Base-by-base conservation (phyloP, 768 basidiomycete species). In the Pulveroboletus sp. region DNA sequence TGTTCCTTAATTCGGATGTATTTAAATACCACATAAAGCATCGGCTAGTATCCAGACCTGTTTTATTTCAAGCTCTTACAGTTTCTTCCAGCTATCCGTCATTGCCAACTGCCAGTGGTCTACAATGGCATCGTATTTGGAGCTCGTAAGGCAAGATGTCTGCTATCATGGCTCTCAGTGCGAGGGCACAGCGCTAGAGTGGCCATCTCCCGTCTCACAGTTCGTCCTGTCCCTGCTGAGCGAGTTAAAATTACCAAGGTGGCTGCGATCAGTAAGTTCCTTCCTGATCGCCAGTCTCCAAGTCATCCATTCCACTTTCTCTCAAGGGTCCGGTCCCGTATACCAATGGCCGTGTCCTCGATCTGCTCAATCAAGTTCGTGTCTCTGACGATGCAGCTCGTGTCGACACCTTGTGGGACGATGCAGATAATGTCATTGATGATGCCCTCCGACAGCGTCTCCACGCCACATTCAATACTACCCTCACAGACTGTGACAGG, bases 401-500 rank as follows among this genome's bases (percentile, higher is more conserved):
- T 21, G 19, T 17, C 20, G 38, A 40, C 6, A 5, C 13, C 17
- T 16, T 50, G 16, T 50, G 49, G 49, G 49, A 45, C 7, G 2
- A 16, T 14, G 9, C 32, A 2, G 43, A 34, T 12, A 13, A 13
- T 3, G 4, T 32, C 4, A 17, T 35, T 12, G 37, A 40, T 14
- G 19, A 35, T 5, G 38, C 29, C 1, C 12, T 12, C n/a, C 6
- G 32, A 23, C 33, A 44, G 4, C 42, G 33, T 12, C 17, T 52
- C 7, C 37, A 20, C 14, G 25, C n/a, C 11, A 33, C 40, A 13
- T 44, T 49, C 12, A 35, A 52, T 12, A 29, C 20, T 2, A 42
- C 39, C 12, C 47, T 52, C 14, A 20, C 40, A 2, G 51, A 50
- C 19, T 50, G 51, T 6, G 43, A 43, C 23, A 40, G 51, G 29